A percentile compares a stretch with the other conserved stretches of the same genome.
Evolutionary conservation across 2,329 filamentous ascomycete genomes (phyloP).

Genomic region (Phialocephala subalpina): DNA sequence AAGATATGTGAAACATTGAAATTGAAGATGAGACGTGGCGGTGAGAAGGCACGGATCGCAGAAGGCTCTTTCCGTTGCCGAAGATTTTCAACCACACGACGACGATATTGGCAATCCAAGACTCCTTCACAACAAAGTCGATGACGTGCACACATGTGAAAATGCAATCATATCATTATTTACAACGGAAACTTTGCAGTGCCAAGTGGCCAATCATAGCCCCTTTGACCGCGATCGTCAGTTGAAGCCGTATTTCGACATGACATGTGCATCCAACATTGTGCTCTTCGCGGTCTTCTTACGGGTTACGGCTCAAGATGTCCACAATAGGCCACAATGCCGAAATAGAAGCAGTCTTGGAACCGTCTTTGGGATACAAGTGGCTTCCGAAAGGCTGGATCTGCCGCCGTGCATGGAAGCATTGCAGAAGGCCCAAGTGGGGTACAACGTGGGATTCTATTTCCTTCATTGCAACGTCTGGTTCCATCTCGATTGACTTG

Average conservation of each 20-base stretch:
- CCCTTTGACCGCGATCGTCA: background rate
- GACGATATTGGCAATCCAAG: too few relatives aligned
- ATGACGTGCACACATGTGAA: background rate
- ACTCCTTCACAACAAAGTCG: background rate
- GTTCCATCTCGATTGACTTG: background rate
- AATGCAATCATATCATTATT: background rate
- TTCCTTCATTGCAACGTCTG: background rate
- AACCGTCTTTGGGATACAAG: background rate
- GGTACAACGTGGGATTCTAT: background rate
- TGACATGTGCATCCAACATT: background rate
- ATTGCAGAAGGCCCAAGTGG: background rate
- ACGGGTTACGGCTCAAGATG: background rate
- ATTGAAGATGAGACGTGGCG: background rate
- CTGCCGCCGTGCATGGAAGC: background rate
- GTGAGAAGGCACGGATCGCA: slow-evolving; percentile 3
- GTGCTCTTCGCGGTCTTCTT: background rate
- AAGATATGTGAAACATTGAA: background rate
- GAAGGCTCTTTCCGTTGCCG: background rate
- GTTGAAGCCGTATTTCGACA: background rate
- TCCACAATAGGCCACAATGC: background rate
- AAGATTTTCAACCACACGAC: background rate
- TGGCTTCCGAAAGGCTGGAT: slow-evolving; percentile 1
- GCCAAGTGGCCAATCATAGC: background rate
- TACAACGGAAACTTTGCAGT: background rate
- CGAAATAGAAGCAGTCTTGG: background rate